Conservation (phyloP, 1,284 basidiomycete species). For the Apiotrichum akiyoshidainum region DNA sequence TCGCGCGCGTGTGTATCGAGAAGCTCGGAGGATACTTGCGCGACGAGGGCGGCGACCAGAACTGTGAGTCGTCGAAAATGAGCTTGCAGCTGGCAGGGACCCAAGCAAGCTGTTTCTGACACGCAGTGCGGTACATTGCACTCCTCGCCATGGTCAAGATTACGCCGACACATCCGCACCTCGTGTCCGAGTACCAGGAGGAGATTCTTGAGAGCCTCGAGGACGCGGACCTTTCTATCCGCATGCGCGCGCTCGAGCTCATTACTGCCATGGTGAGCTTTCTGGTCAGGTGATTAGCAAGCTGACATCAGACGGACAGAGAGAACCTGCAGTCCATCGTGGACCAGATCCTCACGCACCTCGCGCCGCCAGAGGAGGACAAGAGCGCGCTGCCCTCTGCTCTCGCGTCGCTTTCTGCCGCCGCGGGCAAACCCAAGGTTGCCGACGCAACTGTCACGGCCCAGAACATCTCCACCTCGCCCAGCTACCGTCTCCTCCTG, state of each 20-base stretch:
- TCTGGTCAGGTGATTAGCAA: neutral
- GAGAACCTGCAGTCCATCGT: conserved; percentile 84
- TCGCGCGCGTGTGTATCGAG: conserved; percentile 85
- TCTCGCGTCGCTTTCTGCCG: conserved; percentile 31
- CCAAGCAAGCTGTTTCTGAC: neutral
- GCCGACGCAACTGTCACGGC: conserved; percentile 35
- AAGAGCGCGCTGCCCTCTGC: conserved; percentile 33
- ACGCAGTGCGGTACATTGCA: conserved; percentile 89
- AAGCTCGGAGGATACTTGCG: conserved; percentile 89
- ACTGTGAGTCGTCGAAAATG: conserved; percentile 62
- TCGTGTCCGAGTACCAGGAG: conserved; percentile 88
- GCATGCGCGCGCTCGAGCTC: conserved; percentile 90
- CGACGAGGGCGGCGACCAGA: conserved; percentile 79
- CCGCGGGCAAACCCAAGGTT: conserved; percentile 21
- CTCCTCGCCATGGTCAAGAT: conserved; percentile 94
- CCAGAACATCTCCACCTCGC: conserved; percentile 54
- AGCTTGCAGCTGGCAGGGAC: no score
- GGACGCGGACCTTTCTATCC: conserved; percentile 91
- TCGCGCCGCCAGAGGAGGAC: conserved; percentile 62
- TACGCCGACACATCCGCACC: conserved; percentile 82
- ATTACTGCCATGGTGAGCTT: conserved; percentile 79
- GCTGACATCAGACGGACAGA: conserved; percentile 63
- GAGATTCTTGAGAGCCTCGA: conserved; percentile 85
- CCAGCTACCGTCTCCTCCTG: conserved; percentile 76
- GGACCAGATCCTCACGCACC: conserved; percentile 78